Evolutionary conservation across 352 stramenopile genomes (phyloP).

Genomic region (Pythium sp.): DNA sequence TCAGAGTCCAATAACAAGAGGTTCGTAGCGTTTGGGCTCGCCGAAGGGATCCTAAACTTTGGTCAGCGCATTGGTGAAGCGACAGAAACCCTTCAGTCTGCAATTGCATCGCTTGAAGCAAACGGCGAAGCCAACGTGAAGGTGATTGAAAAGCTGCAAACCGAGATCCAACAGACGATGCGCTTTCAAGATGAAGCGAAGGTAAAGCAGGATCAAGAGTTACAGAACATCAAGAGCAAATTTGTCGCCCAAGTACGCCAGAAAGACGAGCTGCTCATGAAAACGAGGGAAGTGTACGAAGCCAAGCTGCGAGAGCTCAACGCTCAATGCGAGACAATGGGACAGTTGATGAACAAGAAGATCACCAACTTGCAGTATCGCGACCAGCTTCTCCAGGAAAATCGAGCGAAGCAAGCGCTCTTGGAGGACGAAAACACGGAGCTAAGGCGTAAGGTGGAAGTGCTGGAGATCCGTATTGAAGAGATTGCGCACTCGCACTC

Average conservation of each 20-base stretch:
- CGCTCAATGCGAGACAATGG: conserved; percentile 64
- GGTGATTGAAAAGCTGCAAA: conserved; percentile 51
- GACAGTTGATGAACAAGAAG: conserved; percentile 78
- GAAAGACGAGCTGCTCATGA: conserved; percentile 56
- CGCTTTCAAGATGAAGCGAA: conserved; percentile 55
- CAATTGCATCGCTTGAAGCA: conserved; percentile 42
- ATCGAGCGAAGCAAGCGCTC: conserved; percentile 40
- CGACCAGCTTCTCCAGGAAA: conserved; percentile 69
- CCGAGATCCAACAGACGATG: conserved; percentile 58
- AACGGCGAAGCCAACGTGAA: conserved; percentile 44
- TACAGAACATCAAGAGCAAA: conserved; percentile 55
- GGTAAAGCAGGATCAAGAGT: conserved; percentile 56
- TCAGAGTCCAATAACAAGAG: conserved; percentile 49
- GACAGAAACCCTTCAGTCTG: conserved; percentile 57
- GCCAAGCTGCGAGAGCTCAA: conserved; percentile 57
- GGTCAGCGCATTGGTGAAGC: conserved; percentile 49
- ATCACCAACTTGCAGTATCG: conserved; percentile 61
- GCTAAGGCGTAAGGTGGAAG: conserved; percentile 72
- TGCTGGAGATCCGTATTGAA: conserved; percentile 72
- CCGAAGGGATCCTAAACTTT: conserved; percentile 59
- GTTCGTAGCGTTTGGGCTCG: conserved; percentile 57
- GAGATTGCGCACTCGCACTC: conserved; percentile 71
- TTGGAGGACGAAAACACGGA: conserved; percentile 78
- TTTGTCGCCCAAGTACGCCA: conserved; percentile 65
- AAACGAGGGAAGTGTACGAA: conserved; percentile 64